Evolutionary conservation across 1,284 basidiomycete genomes (phyloP), one percentile per base, ranked within the genome.

Genomic region (Cryptococcus sp.): DNA sequence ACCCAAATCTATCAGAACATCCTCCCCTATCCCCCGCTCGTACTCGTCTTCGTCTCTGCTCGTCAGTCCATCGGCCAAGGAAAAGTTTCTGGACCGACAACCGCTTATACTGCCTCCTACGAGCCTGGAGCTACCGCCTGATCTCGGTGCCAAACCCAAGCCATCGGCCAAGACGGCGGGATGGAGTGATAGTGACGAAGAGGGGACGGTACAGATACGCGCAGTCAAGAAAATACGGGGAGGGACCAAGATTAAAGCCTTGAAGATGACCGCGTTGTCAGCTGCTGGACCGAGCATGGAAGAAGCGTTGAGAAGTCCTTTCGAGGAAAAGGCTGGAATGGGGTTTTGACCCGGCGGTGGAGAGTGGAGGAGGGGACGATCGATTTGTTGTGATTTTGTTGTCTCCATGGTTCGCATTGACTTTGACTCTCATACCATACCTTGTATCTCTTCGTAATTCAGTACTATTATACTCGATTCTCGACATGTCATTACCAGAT

Each of bases 271-370:
- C 23, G 37, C n/a, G 12, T 31, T 31, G 28, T 7, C 28, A 7
- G 14, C 9, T 31, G 28, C 28, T n/a, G 34, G 5, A 7, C 14
- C 19, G 19, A 23, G 14, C 5, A 6, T 38, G 43, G 38, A 37
- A 44, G 21, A 19, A 28, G 39, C 25, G 6, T 26, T 4, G 52
- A 43, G 59, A 10, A 68, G 66, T 51, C 67, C 67, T 1, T 69
- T 69, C 44, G 65, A 66, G 47, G 67, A 69, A 51, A 64, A 60
- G 52, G 44, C 38, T 4, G 57, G 52, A n/a, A 48, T 57, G 24
- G 23, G 34, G 6, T 59, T 62, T 21, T 45, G 25, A 28, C 18
- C n/a, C n/a, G n/a, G n/a, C n/a, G n/a, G n/a, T n/a, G n/a, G n/a
- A n/a, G n/a, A n/a, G n/a, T n/a, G 28, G 28, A 31, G 28, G 14